Percentiles rank a stretch among this genome's conserved stretches.
Conservation (phyloP, 2,329 filamentous ascomycete species). For the Trichoderma atrobrunneum region DNA sequence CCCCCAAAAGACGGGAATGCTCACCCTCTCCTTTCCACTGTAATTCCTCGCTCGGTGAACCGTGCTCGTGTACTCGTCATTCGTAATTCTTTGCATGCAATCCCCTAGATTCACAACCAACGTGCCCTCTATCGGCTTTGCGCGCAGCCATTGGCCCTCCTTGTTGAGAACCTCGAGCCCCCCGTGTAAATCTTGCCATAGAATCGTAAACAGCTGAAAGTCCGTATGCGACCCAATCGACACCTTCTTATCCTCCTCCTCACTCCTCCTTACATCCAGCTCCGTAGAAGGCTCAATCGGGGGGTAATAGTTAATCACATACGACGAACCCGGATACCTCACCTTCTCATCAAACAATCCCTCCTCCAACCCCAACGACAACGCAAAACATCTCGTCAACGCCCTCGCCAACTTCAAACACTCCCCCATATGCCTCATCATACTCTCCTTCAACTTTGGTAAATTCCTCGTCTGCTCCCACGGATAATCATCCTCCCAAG, state of each 20-base stretch:
- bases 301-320: slow-evolving; percentile 43
- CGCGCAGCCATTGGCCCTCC: slow-evolving; percentile 41
- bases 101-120: slow-evolving; percentile 54
- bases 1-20: slow-evolving; percentile 48
- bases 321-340: slow-evolving; percentile 47
- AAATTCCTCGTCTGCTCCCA: slow-evolving; percentile 51
- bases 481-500: slow-evolving; percentile 46
- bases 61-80: slow-evolving; percentile 47
- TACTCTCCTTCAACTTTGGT: slow-evolving; percentile 46
- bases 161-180: slow-evolving; percentile 44
- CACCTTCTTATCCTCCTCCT: slow-evolving; percentile 24
- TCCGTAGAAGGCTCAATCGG: slow-evolving; percentile 22
- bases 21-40: slow-evolving; percentile 39
- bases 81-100: slow-evolving; percentile 50
- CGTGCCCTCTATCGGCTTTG: slow-evolving; percentile 39
- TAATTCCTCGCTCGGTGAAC: slow-evolving; percentile 48
- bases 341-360: slow-evolving; percentile 54
- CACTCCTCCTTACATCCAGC: not conserved
- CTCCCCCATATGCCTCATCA: slow-evolving; percentile 46
- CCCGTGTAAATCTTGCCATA: slow-evolving; percentile 43
- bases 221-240: slow-evolving; percentile 53
- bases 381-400: slow-evolving; percentile 51
- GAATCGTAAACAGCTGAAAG: slow-evolving; percentile 50
- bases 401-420: slow-evolving; percentile 50
- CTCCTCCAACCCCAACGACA: slow-evolving; percentile 53